Evolutionary conservation across 2,329 filamentous ascomycete genomes (phyloP).

Genomic region (Sporothrix schenckii): DNA sequence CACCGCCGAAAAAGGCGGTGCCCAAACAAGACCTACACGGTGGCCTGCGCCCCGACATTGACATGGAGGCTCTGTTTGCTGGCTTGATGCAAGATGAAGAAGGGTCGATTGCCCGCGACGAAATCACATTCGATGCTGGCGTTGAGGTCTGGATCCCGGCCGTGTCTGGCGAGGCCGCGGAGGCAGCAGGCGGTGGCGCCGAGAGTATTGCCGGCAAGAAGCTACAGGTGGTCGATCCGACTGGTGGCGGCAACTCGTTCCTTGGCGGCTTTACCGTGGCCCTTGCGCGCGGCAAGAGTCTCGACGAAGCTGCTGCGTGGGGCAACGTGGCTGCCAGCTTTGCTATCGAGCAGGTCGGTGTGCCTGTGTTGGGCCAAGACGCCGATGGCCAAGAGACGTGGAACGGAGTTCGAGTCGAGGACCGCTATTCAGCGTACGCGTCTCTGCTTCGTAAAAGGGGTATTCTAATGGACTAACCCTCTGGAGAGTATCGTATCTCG

Average conservation of each 20-base stretch:
- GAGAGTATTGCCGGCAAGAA: constrained; percentile 26
- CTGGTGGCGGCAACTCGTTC: constrained; percentile 91
- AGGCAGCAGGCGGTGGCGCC: constrained; percentile 30
- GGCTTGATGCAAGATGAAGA: constrained; percentile 59
- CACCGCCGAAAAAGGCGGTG: constrained; percentile 32
- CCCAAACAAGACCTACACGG: constrained; percentile 54
- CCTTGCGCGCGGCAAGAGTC: constrained; percentile 59
- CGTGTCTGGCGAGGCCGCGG: constrained; percentile 56
- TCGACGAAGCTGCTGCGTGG: constrained; percentile 74
- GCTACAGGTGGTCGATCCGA: constrained; percentile 78
- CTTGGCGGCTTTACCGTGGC: constrained; percentile 64
- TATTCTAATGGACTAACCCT: constrained; percentile 12
- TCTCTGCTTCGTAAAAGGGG: constrained; percentile 41
- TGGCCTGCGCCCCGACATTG: constrained; percentile 61
- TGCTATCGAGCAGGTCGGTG: constrained; percentile 90
- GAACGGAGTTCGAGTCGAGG: constrained; percentile 60
- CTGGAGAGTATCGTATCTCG: background rate
- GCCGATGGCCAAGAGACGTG: constrained; percentile 58
- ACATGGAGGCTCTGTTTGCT: constrained; percentile 65
- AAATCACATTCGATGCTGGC: constrained; percentile 65
- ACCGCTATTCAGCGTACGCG: constrained; percentile 57
- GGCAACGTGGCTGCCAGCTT: constrained; percentile 85
- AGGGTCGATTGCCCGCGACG: constrained; percentile 58
- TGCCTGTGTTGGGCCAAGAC: constrained; percentile 63
- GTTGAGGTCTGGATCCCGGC: constrained; percentile 77